These are phyloP conservation scores for Vigna angularis DNA, from an alignment of 306 rosid genomes.

Conservation along the genomic window DNA sequence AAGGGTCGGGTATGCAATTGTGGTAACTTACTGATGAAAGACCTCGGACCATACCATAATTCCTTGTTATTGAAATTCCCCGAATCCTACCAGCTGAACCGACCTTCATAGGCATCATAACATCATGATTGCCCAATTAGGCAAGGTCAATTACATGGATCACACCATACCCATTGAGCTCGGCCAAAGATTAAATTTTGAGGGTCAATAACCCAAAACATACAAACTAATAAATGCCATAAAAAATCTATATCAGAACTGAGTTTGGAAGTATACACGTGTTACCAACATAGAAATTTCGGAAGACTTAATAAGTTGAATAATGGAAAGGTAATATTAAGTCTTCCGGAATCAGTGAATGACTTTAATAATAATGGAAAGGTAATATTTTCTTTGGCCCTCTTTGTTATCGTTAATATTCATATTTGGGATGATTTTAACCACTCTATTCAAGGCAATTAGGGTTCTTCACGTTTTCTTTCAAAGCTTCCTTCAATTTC, in stretches of 20 bases:
- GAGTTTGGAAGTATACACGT: not conserved
- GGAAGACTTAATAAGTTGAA: not conserved
- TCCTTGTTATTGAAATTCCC: not conserved
- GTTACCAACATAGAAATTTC: not conserved
- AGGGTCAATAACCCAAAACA: not conserved
- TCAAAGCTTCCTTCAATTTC: no score
- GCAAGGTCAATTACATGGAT: not conserved
- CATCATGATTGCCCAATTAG: not conserved
- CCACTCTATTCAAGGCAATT: slow-evolving; percentile 28
- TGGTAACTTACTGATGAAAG: not conserved
- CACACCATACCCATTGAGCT: not conserved
- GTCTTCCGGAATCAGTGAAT: slow-evolving; percentile 41
- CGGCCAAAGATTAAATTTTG: no score
- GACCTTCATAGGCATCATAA: slow-evolving; percentile 6
- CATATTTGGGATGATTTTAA: slow-evolving; percentile 31
- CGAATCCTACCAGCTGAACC: not conserved
- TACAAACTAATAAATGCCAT: slow-evolving; percentile 8
- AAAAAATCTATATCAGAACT: not conserved
- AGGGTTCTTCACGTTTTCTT: no score
- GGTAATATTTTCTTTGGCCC: slow-evolving; percentile 50
- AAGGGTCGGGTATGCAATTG: not conserved
- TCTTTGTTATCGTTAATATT: slow-evolving; percentile 32
- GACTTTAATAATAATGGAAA: slow-evolving; percentile 44
- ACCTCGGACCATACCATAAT: not conserved
- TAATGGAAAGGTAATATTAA: no score